These are phyloP conservation scores for Leccinum broughii DNA, from an alignment of 768 basidiomycete genomes.

Conservation along the genomic window DNA sequence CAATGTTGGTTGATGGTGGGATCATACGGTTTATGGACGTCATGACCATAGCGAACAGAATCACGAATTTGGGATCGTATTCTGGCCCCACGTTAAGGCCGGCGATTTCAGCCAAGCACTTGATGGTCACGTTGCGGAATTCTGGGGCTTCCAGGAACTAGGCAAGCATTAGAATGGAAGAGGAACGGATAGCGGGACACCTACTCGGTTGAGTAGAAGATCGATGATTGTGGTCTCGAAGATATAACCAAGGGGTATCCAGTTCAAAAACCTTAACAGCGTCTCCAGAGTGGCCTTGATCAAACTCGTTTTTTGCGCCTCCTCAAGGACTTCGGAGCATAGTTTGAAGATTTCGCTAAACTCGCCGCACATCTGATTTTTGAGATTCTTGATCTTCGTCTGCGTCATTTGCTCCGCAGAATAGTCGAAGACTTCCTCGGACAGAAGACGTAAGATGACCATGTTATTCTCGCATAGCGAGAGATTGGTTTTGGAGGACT, in stretches of 20 bases:
- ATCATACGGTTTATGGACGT: slow-evolving; percentile 96
- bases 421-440: slow-evolving; percentile 98
- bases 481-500: slow-evolving; percentile 95
- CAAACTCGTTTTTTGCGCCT: slow-evolving; percentile 93
- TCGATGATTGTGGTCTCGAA: slow-evolving; percentile 99
- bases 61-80: slow-evolving; percentile 97
- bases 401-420: slow-evolving; percentile 99
- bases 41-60: slow-evolving; percentile 98
- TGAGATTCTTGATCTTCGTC: slow-evolving; percentile 94
- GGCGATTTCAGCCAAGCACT: slow-evolving; percentile 96
- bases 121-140: slow-evolving; percentile 95
- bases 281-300: slow-evolving; percentile 96
- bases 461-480: slow-evolving; percentile 99
- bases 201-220: slow-evolving; percentile 83
- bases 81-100: slow-evolving; percentile 92
- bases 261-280: slow-evolving; percentile 92
- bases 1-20: slow-evolving; percentile 92
- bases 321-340: slow-evolving; percentile 94
- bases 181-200: slow-evolving; percentile 33
- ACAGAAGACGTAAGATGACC: slow-evolving; percentile 95
- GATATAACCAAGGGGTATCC: slow-evolving; percentile 99
- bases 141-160: slow-evolving; percentile 97
- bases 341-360: slow-evolving; percentile 98
- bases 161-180: slow-evolving; percentile 9
- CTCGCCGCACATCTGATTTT: slow-evolving; percentile 97